A percentile compares a stretch with the other conserved stretches of the same genome.
phyloP scores from a whole-genome alignment of 768 basidiomycete genomes.

The Atractiella rhizophila region DNA sequence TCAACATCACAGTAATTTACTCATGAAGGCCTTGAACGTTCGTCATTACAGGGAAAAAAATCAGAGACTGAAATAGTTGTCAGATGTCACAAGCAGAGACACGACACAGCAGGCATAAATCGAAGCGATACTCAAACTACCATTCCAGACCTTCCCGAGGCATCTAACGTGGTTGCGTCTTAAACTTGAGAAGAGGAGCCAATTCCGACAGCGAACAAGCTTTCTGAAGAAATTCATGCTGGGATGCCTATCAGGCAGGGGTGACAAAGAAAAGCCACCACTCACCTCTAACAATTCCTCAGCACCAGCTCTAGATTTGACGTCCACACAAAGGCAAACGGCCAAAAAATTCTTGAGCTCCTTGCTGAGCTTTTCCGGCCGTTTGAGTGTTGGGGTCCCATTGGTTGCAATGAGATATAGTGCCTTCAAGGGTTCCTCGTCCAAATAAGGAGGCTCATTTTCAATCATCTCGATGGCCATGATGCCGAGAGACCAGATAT shows the following conservation, averaged over 20 bases:
- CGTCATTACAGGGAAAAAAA: too few species aligned
- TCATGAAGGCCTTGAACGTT: too few species aligned
- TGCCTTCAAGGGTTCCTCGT: conserved; percentile 56
- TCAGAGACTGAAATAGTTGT: too few species aligned
- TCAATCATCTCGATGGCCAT: conserved; percentile 93
- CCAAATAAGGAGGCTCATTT: conserved; percentile 75
- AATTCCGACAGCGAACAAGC: conserved; percentile 58
- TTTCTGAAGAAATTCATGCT: conserved; percentile 90
- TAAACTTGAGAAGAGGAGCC: conserved; percentile 70
- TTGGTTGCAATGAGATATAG: conserved; percentile 92
- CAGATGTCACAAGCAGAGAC: too few species aligned
- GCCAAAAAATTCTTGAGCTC: conserved; percentile 91
- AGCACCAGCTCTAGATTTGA: conserved; percentile 63
- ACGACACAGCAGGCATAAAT: too few species aligned
- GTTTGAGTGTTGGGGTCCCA: conserved; percentile 92
- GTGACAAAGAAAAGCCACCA: conserved; percentile 4
- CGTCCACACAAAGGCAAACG: conserved; percentile 94
- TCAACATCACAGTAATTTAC: too few species aligned
- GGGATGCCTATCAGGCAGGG: background rate
- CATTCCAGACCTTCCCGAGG: too few species aligned
- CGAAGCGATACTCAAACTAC: too few species aligned
- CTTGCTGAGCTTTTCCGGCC: conserved; percentile 65
- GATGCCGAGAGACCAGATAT: conserved; percentile 91
- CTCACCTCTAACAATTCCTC: conserved; percentile 58
- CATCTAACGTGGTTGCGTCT: conserved; percentile 27